Base-by-base conservation (phyloP, 257 asterid species). In the Przewalskia tangutica region DNA sequence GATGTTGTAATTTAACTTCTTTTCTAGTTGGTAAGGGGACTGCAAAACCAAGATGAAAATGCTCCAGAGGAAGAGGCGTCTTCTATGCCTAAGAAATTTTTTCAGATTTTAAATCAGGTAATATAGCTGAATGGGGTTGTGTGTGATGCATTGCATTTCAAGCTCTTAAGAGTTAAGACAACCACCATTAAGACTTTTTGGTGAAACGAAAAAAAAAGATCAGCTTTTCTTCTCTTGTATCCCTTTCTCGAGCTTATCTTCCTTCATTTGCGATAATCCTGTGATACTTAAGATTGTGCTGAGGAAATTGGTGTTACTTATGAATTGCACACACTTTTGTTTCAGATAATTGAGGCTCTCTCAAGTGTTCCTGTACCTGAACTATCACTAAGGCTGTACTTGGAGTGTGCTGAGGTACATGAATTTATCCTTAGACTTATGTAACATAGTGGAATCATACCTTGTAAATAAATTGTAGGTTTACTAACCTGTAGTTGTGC, bases 371-470 rank as follows among this genome's bases (percentile, higher is more conserved):
- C 98, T 23, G 97, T 89, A 40, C 95, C 99, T 85, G 97, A 93
- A 88, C 90, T 96, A 77, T 97, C 99, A 70, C 82, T 96, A 82
- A 90, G 86, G 78, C 86, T 96, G 83, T 96, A 94, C 88, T 89
- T 94, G 82, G 95, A 96, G 85, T 96, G 99, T 86, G 99, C 99
- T 81, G 99, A 96, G 98, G 99, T 96, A 91, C 79, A 71, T 65
- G 20, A 27, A 9, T 77, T 60, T 70, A 27, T 76, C 68, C 50
- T 75, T 85, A 81, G 84, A 48, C 40, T 3, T 76, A 62, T 78
- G 58, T 66, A 67, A 55, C 58, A 23, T 23, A 20, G 60, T 48
- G 60, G 79, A 56, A 17, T 56, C 23, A 17, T 9, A 73, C 20
- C 59, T 73, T 48, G 14, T 50, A 10, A 13, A 50, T 46, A 12